phyloP scores from a whole-genome alignment of 345 rosid genomes.

The Gossypium anomalum region DNA sequence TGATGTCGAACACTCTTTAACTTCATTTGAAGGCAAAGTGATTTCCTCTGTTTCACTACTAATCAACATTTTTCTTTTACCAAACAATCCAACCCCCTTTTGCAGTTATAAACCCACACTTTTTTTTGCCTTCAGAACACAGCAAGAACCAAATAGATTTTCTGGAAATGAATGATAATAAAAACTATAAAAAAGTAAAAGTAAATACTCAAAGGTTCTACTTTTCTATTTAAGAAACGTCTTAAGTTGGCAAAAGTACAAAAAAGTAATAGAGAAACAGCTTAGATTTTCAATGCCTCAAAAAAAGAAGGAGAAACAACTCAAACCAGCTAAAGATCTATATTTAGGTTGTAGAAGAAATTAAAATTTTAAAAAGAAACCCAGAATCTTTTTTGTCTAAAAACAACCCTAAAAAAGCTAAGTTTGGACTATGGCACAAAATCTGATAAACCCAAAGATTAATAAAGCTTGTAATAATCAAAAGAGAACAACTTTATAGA shows the following conservation, averaged over 20 bases:
- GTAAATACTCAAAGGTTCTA: neutral
- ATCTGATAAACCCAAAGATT: conserved; percentile 8
- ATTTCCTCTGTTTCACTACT: conserved; percentile 39
- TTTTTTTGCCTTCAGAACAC: conserved; percentile 10
- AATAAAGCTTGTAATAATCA: neutral
- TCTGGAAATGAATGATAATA: conserved; percentile 8
- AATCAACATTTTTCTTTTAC: conserved; percentile 26
- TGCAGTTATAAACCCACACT: conserved; percentile 13
- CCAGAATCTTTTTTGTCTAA: neutral
- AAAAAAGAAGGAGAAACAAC: neutral
- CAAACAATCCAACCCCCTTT: conserved; percentile 15
- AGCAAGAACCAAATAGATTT: conserved; percentile 20
- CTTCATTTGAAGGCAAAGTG: conserved; percentile 28
- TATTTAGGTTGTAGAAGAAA: neutral
- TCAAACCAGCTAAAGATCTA: conserved; percentile 11
- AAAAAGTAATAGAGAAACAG: neutral
- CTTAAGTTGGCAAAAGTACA: conserved; percentile 10
- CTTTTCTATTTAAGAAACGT: conserved; percentile 11
- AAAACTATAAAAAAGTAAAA: neutral
- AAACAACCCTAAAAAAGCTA: neutral
- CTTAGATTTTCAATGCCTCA: conserved; percentile 5
- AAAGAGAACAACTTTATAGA: neutral
- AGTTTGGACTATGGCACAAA: neutral
- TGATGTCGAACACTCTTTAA: conserved; percentile 22
- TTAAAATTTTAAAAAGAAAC: neutral